Base-by-base conservation (phyloP, 2,329 filamentous ascomycete species). In the Xylariaceae sp. region DNA sequence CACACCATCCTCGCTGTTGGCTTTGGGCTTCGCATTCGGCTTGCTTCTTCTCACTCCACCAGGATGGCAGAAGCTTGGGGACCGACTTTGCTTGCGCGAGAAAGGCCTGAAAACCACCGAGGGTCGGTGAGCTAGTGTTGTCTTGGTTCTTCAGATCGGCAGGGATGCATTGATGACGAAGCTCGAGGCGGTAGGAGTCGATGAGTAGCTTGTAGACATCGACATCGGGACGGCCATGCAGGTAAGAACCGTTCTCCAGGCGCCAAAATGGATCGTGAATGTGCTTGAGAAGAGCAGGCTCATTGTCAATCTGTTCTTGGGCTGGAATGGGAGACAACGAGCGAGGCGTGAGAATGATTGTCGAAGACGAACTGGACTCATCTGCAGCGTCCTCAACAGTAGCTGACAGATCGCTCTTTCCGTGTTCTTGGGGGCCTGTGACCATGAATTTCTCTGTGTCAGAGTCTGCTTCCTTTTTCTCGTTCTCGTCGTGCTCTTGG, bases 131-230 rank as follows among this genome's bases (percentile, higher is more conserved):
- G 22, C 7, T 5, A 7, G 22, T 27, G 4, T 27, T 7, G 22
- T 27, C 47, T 0, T 62, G 61, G 44, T 63, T 39, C 11, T 42
- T 19, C 1, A 48, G 54, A 0, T 59, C 62, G 9, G 35, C 58
- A 49, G 68, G 68, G 35, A 72, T 33, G 62, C 64, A 49, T 66
- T 27, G 22, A 7, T 27, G 22, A 7, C 22, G 22, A n/a, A 69
- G 49, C n/a, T 68, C 71, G n/a, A 79, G 55, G 30, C 74, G 73
- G 56, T 77, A 78, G 2, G 67, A 53, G 52, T 80, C 75, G 46
- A 78, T 68, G 11, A 80, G 68, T 1, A 76, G 55, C 19, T 63
- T 57, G 59, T 71, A 79, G 4, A 73, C 68, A 39, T 77, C 75
- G 15, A 58, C 58, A 52, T 75, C 64, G 1, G 72, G 64, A 11